These are phyloP conservation scores for Thielaviopsis euricoi DNA, from an alignment of 2,329 filamentous ascomycete genomes.

Conservation along the genomic window DNA sequence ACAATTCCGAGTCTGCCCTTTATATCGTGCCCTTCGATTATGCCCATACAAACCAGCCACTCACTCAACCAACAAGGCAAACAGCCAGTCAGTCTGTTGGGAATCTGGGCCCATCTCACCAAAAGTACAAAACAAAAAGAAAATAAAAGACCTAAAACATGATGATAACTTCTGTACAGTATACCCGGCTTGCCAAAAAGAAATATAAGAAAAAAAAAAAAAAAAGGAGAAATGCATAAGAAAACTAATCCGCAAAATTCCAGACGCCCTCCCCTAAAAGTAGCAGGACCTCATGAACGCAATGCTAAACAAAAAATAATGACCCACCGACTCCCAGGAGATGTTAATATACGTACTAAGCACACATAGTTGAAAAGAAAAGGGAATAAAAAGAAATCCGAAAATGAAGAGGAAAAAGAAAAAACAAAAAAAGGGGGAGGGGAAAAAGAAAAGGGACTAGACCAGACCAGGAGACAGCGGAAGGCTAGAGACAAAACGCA, in stretches of 20 bases:
- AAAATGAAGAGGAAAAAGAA: not conserved
- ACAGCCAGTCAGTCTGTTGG: too few relatives aligned
- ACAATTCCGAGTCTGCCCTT: too few relatives aligned
- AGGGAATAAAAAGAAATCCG: constrained; percentile 2
- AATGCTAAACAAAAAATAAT: constrained; percentile 12
- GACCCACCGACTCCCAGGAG: constrained; percentile 10
- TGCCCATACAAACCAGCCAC: too few relatives aligned
- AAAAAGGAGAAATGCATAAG: constrained; percentile 8
- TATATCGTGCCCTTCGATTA: too few relatives aligned
- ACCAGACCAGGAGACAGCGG: not conserved
- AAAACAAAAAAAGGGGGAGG: not conserved
- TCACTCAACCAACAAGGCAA: too few relatives aligned
- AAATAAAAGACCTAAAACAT: not conserved
- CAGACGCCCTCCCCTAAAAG: constrained; percentile 10
- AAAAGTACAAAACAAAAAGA: not conserved
- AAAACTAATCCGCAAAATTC: constrained; percentile 10
- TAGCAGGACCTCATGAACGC: constrained; percentile 10
- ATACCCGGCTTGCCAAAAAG: not conserved
- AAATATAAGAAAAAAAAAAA: constrained; percentile 5
- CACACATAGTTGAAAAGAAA: constrained; percentile 2
- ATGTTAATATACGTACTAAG: constrained; percentile 11
- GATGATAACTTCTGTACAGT: not conserved
- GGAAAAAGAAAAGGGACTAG: not conserved
- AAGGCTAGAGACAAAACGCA: not conserved
- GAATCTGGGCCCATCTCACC: not conserved